A percentile compares a stretch with the other conserved stretches of the same genome.
These are phyloP conservation scores for Herpotrichia juniperi DNA, from an alignment of 2,329 filamentous ascomycete species.

Conservation along the genomic window DNA sequence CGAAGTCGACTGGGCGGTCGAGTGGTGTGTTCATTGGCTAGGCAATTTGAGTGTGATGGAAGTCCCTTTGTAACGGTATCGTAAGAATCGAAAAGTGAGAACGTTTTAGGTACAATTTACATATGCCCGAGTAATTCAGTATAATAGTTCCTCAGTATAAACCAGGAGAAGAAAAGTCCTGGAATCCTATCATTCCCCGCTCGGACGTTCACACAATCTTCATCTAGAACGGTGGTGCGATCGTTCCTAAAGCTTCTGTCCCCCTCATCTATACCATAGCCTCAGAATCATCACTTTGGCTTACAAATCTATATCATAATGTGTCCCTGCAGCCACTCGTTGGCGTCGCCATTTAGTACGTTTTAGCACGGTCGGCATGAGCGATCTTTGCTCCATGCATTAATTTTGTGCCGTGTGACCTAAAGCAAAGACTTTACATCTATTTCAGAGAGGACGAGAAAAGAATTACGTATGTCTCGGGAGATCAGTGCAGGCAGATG, in stretches of 20 bases:
- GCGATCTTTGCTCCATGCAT: conserved; percentile 16
- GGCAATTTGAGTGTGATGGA: no score
- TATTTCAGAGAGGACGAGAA: neutral
- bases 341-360: conserved; percentile 16
- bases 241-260: conserved; percentile 19
- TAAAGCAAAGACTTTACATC: conserved; percentile 5
- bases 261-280: conserved; percentile 16
- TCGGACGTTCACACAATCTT: conserved; percentile 24
- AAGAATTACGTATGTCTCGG: no score
- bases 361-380: conserved; percentile 24
- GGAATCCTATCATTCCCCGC: conserved; percentile 24
- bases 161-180: no score
- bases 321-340: conserved; percentile 21
- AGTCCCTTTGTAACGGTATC: no score
- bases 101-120: no score
- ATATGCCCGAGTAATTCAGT: no score
- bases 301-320: conserved; percentile 21
- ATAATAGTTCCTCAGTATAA: no score
- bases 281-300: conserved; percentile 8
- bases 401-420: conserved; percentile 14
- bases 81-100: no score
- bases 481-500: no score
- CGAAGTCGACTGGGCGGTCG: no score
- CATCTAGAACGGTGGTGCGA: conserved; percentile 20
- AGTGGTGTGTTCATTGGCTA: no score